These are phyloP conservation scores for Inga oerstediana DNA, from an alignment of 306 rosid species.

Conservation along the genomic window DNA sequence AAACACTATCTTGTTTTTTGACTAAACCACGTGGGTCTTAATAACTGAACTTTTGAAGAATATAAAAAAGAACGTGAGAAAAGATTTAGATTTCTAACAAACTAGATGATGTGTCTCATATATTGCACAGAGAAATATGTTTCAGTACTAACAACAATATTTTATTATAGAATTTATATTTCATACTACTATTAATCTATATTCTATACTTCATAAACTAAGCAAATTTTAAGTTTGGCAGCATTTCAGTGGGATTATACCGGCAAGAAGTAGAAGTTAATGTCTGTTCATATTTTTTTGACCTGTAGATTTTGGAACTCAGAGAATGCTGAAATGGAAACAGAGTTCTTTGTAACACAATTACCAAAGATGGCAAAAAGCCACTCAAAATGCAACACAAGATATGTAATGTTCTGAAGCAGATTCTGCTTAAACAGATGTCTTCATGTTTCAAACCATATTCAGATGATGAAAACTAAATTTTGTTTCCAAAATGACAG, in stretches of 20 bases:
- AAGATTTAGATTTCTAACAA: not conserved
- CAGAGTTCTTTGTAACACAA: constrained; percentile 80
- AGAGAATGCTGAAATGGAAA: constrained; percentile 55
- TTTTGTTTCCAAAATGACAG: not conserved
- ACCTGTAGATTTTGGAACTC: constrained; percentile 36
- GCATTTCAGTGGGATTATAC: not conserved
- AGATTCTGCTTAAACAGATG: constrained; percentile 5
- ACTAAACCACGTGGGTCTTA: not conserved
- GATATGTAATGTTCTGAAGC: not conserved
- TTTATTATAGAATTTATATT: not conserved
- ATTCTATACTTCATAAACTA: not conserved
- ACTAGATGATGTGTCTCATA: not conserved
- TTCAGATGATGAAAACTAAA: not conserved
- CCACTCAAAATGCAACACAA: constrained; percentile 28
- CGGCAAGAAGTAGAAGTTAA: constrained; percentile 34
- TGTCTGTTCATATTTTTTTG: constrained; percentile 49
- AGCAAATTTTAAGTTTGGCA: too few relatives aligned
- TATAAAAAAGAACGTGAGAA: not conserved
- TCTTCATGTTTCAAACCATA: not conserved
- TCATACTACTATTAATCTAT: too few relatives aligned
- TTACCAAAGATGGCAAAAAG: constrained; percentile 55
- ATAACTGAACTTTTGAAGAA: not conserved
- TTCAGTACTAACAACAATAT: not conserved
- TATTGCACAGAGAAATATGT: not conserved
- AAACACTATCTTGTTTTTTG: not conserved